Base-by-base conservation (phyloP, 2,329 filamentous ascomycete genomes). In the Fusarium annulatum region DNA sequence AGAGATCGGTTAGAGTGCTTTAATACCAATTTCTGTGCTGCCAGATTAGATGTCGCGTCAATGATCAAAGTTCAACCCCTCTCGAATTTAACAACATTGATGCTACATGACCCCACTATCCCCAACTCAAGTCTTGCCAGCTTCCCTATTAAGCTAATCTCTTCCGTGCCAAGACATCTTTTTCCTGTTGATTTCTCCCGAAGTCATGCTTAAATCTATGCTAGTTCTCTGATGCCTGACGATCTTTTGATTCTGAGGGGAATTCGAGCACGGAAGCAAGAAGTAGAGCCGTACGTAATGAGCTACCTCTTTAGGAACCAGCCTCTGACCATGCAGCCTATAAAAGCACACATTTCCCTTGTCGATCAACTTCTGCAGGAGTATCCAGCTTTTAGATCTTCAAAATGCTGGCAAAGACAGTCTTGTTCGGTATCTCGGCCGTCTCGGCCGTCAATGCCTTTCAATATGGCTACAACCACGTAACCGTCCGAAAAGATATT, bases 391-490 rank as follows among this genome's bases (percentile, higher is more conserved):
- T 16, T 16, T 15, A 14, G 9, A 14, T 33, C 5, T 18, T 12
- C 5, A 30, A 30, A 28, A 74, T 74, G 72, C 33, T 74, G 5
- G 38, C 19, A 9, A 51, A 38, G 7, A 12, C 48, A 9, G 10
- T 18, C 8, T 46, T 74, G 4, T 0, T 74, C 1, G 42, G 72
- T 28, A 33, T 74, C 3, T 46, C 61, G 21, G 61, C 51, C 10
- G 39, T 36, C 3, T 75, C 72, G 15, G 49, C 36, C 5, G 72
- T 52, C 2, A 67, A 61, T 36, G 72, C 72, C 4, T 9, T 59
- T 5, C 61, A 73, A 19, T 74, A 74, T 34, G 72, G 72, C n/a
- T 61, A 75, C 34, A 74, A 74, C 7, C 58, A 74, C 5, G 72
- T 67, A 15, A 8, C 26, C 8, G 45, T 61, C 7, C 9, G 46